A percentile compares a stretch with the other conserved stretches of the same genome.
Evolutionary conservation across 768 basidiomycete species (phyloP).

Genomic region (Termitomyces sp.): DNA sequence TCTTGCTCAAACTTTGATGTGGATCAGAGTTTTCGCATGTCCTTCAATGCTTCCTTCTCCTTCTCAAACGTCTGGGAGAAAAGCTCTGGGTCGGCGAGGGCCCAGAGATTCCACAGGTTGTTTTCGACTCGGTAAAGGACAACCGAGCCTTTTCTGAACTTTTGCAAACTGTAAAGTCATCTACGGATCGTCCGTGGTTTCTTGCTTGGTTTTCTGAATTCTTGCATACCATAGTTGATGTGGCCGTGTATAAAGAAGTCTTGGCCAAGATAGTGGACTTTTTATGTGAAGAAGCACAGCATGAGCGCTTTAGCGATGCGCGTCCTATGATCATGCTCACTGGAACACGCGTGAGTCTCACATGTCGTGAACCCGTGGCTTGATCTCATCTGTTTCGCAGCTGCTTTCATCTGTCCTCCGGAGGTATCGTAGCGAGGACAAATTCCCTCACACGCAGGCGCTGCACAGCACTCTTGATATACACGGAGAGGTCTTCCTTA

Average conservation of each 20-base stretch:
- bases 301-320: slow-evolving; percentile 57
- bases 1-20: slow-evolving; percentile 3
- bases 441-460: slow-evolving; percentile 14
- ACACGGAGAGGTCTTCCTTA: slow-evolving; percentile 31
- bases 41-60: slow-evolving; percentile 50
- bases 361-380: background rate
- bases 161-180: slow-evolving; percentile 28
- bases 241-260: slow-evolving; percentile 51
- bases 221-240: slow-evolving; percentile 48
- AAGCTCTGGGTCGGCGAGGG: slow-evolving; percentile 68
- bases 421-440: slow-evolving; percentile 15
- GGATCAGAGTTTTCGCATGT: slow-evolving; percentile 53
- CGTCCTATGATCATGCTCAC: slow-evolving; percentile 56
- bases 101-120: slow-evolving; percentile 66
- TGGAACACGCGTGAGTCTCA: slow-evolving; percentile 54
- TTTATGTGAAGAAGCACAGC: slow-evolving; percentile 77
- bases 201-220: slow-evolving; percentile 64
- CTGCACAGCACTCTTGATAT: slow-evolving; percentile 30
- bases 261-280: slow-evolving; percentile 69
- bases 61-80: slow-evolving; percentile 50
- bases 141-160: slow-evolving; percentile 53
- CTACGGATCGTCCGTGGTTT: slow-evolving; percentile 37
- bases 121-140: slow-evolving; percentile 81
- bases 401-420: slow-evolving; percentile 25
- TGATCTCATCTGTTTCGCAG: slow-evolving; percentile 14